Evolutionary conservation across 1,284 basidiomycete genomes (phyloP).

Genomic region (Ustilago bromivora): DNA sequence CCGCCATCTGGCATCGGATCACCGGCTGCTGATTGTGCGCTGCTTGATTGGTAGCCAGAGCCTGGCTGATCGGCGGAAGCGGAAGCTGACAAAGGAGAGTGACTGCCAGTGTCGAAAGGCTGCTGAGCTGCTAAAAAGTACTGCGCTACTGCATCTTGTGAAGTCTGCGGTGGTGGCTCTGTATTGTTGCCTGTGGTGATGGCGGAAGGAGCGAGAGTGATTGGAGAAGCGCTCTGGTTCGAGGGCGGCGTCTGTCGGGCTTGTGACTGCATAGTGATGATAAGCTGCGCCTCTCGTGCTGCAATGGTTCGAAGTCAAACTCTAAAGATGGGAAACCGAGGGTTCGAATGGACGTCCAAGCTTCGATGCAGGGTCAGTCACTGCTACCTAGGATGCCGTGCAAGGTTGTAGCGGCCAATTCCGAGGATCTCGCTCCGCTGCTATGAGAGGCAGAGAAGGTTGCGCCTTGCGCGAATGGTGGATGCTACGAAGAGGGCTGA

Average conservation of each 20-base stretch:
- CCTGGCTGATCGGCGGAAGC: constrained; percentile 29
- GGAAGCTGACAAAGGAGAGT: constrained; percentile 35
- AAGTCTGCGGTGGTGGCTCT: constrained; percentile 17
- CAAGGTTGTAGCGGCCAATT: background rate
- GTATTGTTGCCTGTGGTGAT: constrained; percentile 10
- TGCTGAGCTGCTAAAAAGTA: constrained; percentile 35
- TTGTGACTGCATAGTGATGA: constrained; percentile 34
- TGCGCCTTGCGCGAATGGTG: constrained; percentile 22
- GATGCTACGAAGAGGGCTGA: constrained; percentile 15
- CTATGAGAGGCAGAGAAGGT: background rate
- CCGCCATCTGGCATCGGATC: constrained; percentile 17
- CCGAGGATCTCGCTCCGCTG: background rate
- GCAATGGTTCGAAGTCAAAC: background rate
- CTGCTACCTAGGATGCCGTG: background rate
- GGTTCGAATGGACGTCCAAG: background rate
- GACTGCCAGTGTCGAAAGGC: constrained; percentile 26
- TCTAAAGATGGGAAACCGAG: background rate
- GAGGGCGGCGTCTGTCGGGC: constrained; percentile 15
- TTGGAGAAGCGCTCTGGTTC: constrained; percentile 14
- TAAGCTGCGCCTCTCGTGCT: background rate
- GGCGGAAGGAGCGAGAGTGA: constrained; percentile 2
- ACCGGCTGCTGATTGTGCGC: constrained; percentile 41
- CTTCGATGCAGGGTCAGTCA: background rate
- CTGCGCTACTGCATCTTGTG: constrained; percentile 28
- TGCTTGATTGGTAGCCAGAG: constrained; percentile 49